Conservation (phyloP, 2,329 filamentous ascomycete genomes). For the Epichloe typhina region DNA sequence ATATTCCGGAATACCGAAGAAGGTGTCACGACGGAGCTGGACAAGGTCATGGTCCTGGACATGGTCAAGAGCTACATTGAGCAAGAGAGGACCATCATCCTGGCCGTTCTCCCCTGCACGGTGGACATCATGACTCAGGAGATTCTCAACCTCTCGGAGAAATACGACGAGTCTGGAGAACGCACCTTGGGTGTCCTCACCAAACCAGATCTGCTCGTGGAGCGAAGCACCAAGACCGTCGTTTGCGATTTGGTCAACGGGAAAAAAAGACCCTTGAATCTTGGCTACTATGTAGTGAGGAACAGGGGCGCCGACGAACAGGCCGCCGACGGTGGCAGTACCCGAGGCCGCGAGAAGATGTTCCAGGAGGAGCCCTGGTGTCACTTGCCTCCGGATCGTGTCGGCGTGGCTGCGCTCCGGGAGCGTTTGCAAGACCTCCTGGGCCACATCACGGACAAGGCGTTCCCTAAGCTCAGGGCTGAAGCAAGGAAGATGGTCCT, state of each 20-base stretch:
- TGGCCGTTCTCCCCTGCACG: constrained; percentile 30
- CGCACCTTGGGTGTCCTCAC: constrained; percentile 39
- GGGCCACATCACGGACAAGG: constrained; percentile 24
- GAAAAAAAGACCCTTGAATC: constrained; percentile 24
- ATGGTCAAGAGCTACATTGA: constrained; percentile 35
- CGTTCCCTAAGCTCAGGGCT: constrained; percentile 22
- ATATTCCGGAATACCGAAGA: constrained; percentile 27
- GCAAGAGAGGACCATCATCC: constrained; percentile 33
- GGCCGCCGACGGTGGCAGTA: constrained; percentile 13
- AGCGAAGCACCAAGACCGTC: constrained; percentile 23
- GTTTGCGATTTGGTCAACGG: constrained; percentile 29
- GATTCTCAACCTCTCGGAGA: constrained; percentile 23
- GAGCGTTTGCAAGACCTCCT: constrained; percentile 23
- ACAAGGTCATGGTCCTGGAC: constrained; percentile 30
- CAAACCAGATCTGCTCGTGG: constrained; percentile 43
- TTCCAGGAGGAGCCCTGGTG: constrained; percentile 24
- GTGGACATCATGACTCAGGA: constrained; percentile 28
- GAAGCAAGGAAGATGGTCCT: constrained; percentile 15
- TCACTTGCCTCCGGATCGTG: constrained; percentile 7
- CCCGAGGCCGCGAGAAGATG: constrained; percentile 22
- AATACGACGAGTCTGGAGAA: constrained; percentile 24
- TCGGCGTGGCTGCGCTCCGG: constrained; percentile 24
- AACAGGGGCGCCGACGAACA: constrained; percentile 32
- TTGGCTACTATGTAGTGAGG: constrained; percentile 36
- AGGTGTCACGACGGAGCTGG: constrained; percentile 29